phyloP scores from a whole-genome alignment of 2,329 filamentous ascomycete species.

The Diatrype stigma region DNA sequence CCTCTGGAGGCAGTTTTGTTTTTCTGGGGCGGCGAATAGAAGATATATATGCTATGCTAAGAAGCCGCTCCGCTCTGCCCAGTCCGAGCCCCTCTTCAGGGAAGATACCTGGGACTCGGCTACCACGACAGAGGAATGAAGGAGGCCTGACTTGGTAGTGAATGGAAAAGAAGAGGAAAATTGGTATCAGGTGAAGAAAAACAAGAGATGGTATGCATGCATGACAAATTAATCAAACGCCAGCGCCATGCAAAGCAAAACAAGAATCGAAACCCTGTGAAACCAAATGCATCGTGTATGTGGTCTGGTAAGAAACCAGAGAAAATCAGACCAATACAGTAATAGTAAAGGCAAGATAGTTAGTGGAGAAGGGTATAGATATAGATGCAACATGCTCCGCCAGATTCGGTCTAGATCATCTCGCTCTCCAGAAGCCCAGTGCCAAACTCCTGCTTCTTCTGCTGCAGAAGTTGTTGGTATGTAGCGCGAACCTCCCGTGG shows the following conservation, averaged over 20 bases:
- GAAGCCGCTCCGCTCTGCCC: background rate
- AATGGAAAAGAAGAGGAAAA: constrained; percentile 4
- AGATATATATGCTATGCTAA: background rate
- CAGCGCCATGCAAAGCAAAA: constrained; percentile 34
- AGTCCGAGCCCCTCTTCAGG: constrained; percentile 1
- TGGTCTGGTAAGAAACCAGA: background rate
- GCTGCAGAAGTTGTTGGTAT: constrained; percentile 28
- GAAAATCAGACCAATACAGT: background rate
- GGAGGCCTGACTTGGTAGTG: background rate
- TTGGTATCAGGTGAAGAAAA: constrained; percentile 6
- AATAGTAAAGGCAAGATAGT: no score
- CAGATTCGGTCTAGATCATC: constrained; percentile 53
- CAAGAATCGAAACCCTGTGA: background rate
- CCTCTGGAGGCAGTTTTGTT: background rate
- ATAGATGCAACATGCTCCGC: no score
- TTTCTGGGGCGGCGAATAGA: background rate
- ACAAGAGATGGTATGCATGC: constrained; percentile 1
- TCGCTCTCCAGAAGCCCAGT: constrained; percentile 52
- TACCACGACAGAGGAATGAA: constrained; percentile 4
- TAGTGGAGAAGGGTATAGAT: no score
- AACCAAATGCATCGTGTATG: background rate
- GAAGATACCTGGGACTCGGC: no score
- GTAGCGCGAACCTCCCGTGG: constrained; percentile 34
- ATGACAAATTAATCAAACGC: constrained; percentile 14
- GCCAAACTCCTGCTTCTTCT: constrained; percentile 34